These are phyloP conservation scores for Microbotryum violaceum DNA, from an alignment of 1,284 basidiomycete genomes.

Conservation along the genomic window DNA sequence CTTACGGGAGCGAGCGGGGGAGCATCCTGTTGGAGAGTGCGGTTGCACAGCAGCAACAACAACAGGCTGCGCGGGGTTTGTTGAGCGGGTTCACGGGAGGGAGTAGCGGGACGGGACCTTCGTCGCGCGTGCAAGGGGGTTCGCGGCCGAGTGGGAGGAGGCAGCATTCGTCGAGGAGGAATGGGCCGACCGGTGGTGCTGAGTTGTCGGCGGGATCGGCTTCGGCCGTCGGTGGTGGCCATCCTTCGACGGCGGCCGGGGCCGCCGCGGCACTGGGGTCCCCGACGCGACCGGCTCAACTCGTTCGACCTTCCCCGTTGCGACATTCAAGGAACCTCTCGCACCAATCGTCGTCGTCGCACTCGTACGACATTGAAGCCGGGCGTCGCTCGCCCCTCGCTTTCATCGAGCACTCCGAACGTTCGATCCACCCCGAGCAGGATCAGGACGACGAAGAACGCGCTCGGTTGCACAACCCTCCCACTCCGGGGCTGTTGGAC, in stretches of 20 bases:
- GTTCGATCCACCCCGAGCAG: conserved; percentile 4
- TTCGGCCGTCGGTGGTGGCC: too few relatives aligned
- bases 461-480: conserved; percentile 45
- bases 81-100: too few relatives aligned
- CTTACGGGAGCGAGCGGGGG: conserved; percentile 87
- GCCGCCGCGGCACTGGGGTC: conserved; percentile 3
- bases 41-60: conserved; percentile 33
- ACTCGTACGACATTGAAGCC: not conserved
- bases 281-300: conserved; percentile 17
- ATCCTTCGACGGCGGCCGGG: too few relatives aligned
- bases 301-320: conserved; percentile 25
- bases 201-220: conserved; percentile 28
- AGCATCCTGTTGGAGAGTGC: conserved; percentile 88
- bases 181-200: conserved; percentile 35
- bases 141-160: too few relatives aligned
- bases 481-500: conserved; percentile 50
- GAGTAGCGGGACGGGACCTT: too few relatives aligned
- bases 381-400: too few relatives aligned
- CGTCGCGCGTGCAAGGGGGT: too few relatives aligned
- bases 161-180: conserved; percentile 20
- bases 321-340: conserved; percentile 23
- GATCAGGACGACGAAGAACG: conserved; percentile 26
- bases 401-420: not conserved
- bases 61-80: too few relatives aligned
- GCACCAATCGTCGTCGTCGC: conserved; percentile 11